Base-by-base conservation (phyloP, 805 yeast genomes). In the Kodamaea fukazawae region DNA sequence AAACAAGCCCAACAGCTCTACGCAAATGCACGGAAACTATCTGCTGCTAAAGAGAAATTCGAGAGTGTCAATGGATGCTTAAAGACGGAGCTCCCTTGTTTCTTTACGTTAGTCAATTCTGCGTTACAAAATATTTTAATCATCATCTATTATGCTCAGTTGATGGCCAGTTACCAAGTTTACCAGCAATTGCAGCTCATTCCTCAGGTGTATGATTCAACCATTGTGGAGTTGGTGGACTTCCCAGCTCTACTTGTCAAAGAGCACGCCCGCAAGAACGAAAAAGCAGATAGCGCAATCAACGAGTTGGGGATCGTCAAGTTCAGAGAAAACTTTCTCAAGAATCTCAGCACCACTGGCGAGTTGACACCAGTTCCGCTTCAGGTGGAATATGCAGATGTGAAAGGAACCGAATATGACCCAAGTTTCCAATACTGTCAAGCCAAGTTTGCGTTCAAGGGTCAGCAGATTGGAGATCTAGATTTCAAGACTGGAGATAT, bases 81-180 rank as follows among this genome's bases (percentile, higher is more conserved):
- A 44, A 74, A 75, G 41, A 42, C 41, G 22, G 83, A 78, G 30
- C 49, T 79, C 1, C 81, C 83, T 0, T 35, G 44, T 3, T 71
- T 76, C 34, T 61, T 71, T 40, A 41, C 55, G 5, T 51, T 70
- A 8, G 54, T 70, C 0, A 42, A 56, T 3, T 34, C 48, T 10
- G 50, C 70, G 16, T 49, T 68, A 29, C 50, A 54, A 16, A 66
- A 65, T 4, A 34, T 72, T 4, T 57, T 65, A 20, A 40, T 47
- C 2, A 49, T 61, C 41, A 41, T 64, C 10, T 76, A 63, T 44
- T 78, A 54, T 43, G 52, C 66, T 3, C 69, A 68, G 26, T 53
- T 71, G 23, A 49, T 63, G 4, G 52, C 62, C 18, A 30, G 53
- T 23, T 69, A 71, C 50, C 62, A 67, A 47, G 29, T 53, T 9